phyloP scores from a whole-genome alignment of 257 asterid genomes.

The Voacanga thouarsii region DNA sequence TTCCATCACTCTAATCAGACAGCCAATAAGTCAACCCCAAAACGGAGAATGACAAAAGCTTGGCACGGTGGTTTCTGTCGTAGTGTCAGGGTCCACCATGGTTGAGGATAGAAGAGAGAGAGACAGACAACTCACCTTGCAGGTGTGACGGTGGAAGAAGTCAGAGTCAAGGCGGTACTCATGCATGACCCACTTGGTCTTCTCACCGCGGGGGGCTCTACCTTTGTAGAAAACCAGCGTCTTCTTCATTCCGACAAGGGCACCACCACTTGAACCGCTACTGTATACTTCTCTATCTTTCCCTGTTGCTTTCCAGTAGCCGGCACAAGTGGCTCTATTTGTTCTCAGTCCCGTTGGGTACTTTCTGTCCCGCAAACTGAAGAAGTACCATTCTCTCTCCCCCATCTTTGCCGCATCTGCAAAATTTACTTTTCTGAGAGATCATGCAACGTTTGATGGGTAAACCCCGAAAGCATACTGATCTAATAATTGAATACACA shows the following conservation, averaged over 20 bases:
- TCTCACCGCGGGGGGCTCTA: conserved; percentile 75
- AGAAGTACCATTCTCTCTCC: conserved; percentile 85
- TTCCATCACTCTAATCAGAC: neutral
- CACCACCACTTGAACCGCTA: conserved; percentile 4
- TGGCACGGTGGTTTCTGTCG: neutral
- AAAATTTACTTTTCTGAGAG: neutral
- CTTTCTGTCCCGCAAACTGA: conserved; percentile 69
- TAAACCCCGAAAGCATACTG: no score
- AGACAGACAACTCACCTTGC: conserved; percentile 34
- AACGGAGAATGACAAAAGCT: neutral
- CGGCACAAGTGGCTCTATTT: conserved; percentile 78
- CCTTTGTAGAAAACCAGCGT: conserved; percentile 88
- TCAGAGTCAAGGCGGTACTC: conserved; percentile 77
- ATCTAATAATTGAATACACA: no score
- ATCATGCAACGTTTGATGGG: no score
- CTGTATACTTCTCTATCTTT: conserved; percentile 65
- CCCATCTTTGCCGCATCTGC: conserved; percentile 59
- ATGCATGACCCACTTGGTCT: conserved; percentile 94
- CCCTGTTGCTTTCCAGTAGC: conserved; percentile 88
- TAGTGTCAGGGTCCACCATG: neutral
- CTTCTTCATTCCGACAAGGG: conserved; percentile 76
- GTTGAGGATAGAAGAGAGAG: neutral
- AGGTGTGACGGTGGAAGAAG: conserved; percentile 65
- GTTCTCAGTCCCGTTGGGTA: conserved; percentile 85
- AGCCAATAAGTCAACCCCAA: neutral